phyloP scores from a whole-genome alignment of 2,329 filamentous ascomycete species.

The Neoascochyta sp. region DNA sequence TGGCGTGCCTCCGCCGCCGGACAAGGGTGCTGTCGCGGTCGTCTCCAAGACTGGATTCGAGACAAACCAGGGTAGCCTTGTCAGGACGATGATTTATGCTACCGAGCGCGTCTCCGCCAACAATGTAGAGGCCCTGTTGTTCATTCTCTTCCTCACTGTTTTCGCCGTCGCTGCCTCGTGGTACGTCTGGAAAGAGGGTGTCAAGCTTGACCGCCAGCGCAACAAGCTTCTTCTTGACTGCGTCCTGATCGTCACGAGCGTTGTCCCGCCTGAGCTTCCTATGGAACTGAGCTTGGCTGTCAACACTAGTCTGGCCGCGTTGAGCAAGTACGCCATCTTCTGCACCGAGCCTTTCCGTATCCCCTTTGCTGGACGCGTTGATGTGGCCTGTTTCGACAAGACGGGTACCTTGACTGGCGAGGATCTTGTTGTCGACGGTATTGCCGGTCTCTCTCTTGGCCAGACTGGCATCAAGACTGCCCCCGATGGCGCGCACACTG shows the following conservation, averaged over 20 bases:
- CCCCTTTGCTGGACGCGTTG: slow-evolving; percentile 89
- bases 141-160: slow-evolving; percentile 93
- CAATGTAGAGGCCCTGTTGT: slow-evolving; percentile 91
- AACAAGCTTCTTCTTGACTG: slow-evolving; percentile 97
- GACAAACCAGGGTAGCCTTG: slow-evolving; percentile 94
- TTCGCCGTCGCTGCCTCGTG: slow-evolving; percentile 97
- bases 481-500: slow-evolving; percentile 76
- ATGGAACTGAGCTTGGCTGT: slow-evolving; percentile 98
- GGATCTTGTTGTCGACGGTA: slow-evolving; percentile 93
- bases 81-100: slow-evolving; percentile 99
- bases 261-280: slow-evolving; percentile 94
- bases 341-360: slow-evolving; percentile 99
- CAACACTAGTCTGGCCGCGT: slow-evolving; percentile 90
- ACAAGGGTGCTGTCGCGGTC: slow-evolving; percentile 89
- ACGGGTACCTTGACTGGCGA: slow-evolving; percentile 95
- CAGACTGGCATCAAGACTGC: slow-evolving; percentile 64
- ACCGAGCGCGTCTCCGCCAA: slow-evolving; percentile 98
- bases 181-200: slow-evolving; percentile 99
- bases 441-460: slow-evolving; percentile 80
- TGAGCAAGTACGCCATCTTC: slow-evolving; percentile 95
- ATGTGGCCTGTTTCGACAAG: slow-evolving; percentile 98
- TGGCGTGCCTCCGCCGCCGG: slow-evolving; percentile 78
- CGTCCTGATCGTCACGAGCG: slow-evolving; percentile 93
- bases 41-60: slow-evolving; percentile 98
- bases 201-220: slow-evolving; percentile 88